These are phyloP conservation scores for Corallochytrium limacisporum DNA, from an alignment of 78 protist genomes.

Conservation along the genomic window DNA sequence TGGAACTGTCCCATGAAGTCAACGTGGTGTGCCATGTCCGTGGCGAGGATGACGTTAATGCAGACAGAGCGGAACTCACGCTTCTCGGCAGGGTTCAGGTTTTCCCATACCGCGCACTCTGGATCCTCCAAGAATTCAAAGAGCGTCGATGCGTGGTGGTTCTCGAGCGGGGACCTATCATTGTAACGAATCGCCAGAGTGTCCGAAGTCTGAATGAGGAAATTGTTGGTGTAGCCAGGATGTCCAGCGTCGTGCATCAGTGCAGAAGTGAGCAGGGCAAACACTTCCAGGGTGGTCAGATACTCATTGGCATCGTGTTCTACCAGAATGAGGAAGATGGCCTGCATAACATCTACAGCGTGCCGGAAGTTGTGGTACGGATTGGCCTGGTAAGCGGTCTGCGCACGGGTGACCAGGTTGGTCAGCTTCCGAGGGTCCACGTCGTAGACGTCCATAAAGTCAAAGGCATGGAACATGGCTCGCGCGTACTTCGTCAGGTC, in stretches of 20 bases:
- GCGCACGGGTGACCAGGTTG: neutral
- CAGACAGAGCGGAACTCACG: neutral
- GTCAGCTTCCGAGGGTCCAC: neutral
- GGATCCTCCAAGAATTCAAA: neutral
- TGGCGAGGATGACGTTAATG: neutral
- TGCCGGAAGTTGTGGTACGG: slow-evolving; percentile 62
- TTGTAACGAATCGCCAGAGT: slow-evolving; percentile 30
- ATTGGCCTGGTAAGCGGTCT: neutral
- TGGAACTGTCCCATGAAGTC: neutral
- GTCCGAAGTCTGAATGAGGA: neutral
- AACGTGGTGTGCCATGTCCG: neutral
- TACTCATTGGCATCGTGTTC: too few relatives aligned
- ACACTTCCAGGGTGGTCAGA: too few relatives aligned
- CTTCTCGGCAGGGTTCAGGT: too few relatives aligned
- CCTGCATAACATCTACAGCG: slow-evolving; percentile 73
- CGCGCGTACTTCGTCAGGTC: neutral
- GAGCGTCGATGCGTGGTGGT: slow-evolving; percentile 17
- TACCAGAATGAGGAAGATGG: too few relatives aligned
- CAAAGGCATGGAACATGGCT: neutral
- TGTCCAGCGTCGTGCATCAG: slow-evolving; percentile 30
- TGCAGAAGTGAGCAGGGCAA: too few relatives aligned
- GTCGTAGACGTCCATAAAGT: neutral
- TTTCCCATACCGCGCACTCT: too few relatives aligned
- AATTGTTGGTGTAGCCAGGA: slow-evolving; percentile 34
- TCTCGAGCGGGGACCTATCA: slow-evolving; percentile 32